Percentiles rank a stretch among this genome's conserved stretches.
Conservation (phyloP, 495 filamentous ascomycete species). For the Penicillium simplicissimum region DNA sequence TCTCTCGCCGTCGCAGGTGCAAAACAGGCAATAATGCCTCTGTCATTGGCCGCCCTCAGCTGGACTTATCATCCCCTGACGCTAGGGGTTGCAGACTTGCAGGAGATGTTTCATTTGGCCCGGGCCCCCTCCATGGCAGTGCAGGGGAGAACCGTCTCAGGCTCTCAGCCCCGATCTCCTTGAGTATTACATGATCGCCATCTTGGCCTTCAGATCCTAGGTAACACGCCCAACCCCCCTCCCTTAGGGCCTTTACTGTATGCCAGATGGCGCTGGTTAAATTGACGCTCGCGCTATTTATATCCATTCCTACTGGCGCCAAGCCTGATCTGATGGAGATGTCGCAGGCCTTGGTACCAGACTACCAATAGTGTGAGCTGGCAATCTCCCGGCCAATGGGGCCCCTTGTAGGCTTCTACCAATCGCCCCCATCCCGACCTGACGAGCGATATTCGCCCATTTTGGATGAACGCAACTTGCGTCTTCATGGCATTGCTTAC, state of each 20-base stretch:
- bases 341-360: constrained; percentile 6
- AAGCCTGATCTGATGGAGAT: constrained; percentile 15
- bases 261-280: constrained; percentile 17
- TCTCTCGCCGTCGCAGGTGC: neutral
- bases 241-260: too few relatives aligned
- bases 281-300: constrained; percentile 24
- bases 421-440: neutral
- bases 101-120: constrained; percentile 23
- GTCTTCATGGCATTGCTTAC: neutral
- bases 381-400: constrained; percentile 21
- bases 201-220: neutral
- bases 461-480: too few relatives aligned
- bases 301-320: constrained; percentile 26
- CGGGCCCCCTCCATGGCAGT: constrained; percentile 6
- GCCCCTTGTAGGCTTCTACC: neutral
- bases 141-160: constrained; percentile 9
- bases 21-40: constrained; percentile 9
- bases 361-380: constrained; percentile 6
- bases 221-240: neutral
- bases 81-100: constrained; percentile 20
- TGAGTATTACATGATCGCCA: neutral
- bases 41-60: constrained; percentile 19
- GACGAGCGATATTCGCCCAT: neutral
- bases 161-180: constrained; percentile 10
- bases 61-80: constrained; percentile 14